Evolutionary conservation across 2,329 filamentous ascomycete species (phyloP).

Genomic region (Setomelanomma holmii): DNA sequence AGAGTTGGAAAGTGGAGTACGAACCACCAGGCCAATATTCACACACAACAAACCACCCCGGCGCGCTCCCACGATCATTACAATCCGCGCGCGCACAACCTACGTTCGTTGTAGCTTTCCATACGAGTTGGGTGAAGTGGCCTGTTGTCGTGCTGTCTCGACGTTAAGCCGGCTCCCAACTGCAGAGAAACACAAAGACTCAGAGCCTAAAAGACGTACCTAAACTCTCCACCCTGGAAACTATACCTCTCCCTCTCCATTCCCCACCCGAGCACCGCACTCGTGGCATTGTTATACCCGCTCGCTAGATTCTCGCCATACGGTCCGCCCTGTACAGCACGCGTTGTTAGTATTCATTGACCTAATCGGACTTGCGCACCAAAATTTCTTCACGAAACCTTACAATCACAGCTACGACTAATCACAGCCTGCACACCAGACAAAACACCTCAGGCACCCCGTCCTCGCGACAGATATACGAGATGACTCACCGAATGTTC

Average conservation of each 20-base stretch:
- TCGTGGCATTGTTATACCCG: constrained; percentile 67
- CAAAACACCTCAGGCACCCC: too few relatives aligned
- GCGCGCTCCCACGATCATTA: constrained; percentile 9
- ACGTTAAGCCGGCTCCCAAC: background rate
- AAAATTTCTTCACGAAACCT: background rate
- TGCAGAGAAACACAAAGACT: background rate
- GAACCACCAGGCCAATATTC: constrained; percentile 42
- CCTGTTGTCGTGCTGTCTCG: constrained; percentile 51
- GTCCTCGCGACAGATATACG: too few relatives aligned
- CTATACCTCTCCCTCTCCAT: constrained; percentile 66
- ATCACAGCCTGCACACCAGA: background rate
- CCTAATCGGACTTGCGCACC: too few relatives aligned
- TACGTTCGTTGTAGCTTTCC: constrained; percentile 24
- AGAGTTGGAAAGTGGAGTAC: too few relatives aligned
- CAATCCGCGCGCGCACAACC: constrained; percentile 18
- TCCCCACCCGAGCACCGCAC: constrained; percentile 72
- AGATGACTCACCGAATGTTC: constrained; percentile 55
- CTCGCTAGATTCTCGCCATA: constrained; percentile 79
- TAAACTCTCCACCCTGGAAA: constrained; percentile 56
- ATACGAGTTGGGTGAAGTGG: constrained; percentile 39
- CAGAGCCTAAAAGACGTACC: background rate
- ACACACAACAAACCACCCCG: constrained; percentile 35
- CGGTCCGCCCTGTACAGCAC: constrained; percentile 59
- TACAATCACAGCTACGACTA: background rate
- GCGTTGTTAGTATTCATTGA: too few relatives aligned